Evolutionary conservation across 202 grass and related monocot genomes (phyloP), one percentile per base, ranked within the genome.

Genomic region (Sporobolus alterniflorus): DNA sequence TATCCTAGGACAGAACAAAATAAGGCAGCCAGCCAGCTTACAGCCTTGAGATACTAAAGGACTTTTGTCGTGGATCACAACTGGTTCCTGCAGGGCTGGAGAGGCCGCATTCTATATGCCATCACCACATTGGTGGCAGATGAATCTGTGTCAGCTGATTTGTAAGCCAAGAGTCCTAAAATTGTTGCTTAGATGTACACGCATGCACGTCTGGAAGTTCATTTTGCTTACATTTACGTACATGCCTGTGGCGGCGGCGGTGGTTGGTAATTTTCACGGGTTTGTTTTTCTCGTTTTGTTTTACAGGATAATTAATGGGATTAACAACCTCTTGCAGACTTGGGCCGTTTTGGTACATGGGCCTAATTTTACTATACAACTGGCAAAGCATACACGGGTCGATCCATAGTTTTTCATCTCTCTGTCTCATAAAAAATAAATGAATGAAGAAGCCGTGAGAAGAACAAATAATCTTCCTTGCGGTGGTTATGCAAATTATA

Each of bases 41-140:
- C n/a, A n/a, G n/a, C 52, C 6, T 72, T 56, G 15, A 84, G 32
- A 68, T 74, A 89, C 18, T 73, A 92, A 91, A 60, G 85, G 94
- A n/a, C n/a, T 69, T 97, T 92, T 46, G 31, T 91, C 42, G 22
- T 97, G 33, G 89, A 97, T 85, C 64, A 61, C 44, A 50, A 25
- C 15, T 90, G 91, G 91, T 73, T 94, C 24, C 67, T 94, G 69
- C 80, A 94, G 42, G 91, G 91, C 2, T 94, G 91, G 91, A 94
- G 90, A 33, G 91, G 91, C 8, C 77, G 91, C 11, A 80, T 90
- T 36, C 54, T 88, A 18, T 77, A 62, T 47, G 91, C 80, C 12
- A 51, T 83, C 20, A 88, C 88, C 22, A 88, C 88, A 14, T 94
- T 88, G 91, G 87, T 83, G 41, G 40, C 77, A 29, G 84, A 76